Evolutionary conservation across 495 filamentous ascomycete species (phyloP), one percentile per base, ranked within the genome.

Genomic region (Jackrogersella multiformis): DNA sequence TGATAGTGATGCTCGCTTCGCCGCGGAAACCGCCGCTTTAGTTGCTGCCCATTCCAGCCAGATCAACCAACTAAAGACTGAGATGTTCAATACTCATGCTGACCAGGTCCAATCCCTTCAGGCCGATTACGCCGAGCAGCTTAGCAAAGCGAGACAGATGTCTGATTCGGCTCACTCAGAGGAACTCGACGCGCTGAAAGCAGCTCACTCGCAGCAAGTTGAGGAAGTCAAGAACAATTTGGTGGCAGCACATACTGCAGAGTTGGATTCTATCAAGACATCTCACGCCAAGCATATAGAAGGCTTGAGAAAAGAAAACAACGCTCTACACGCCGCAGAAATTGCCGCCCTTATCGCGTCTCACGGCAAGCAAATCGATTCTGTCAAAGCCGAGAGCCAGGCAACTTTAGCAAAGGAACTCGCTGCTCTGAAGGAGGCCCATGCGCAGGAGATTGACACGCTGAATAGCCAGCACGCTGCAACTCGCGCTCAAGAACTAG

Each of bases 81-180:
- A 76, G 18, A 57, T 85, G 10, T 78, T 83, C 44, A 74, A 78
- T 21, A 62, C 56, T 16, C 81, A 86, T 55, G 75, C 76, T 2
- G 67, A 74, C 23, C 79, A 86, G 64, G 45, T 85, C 9, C 81
- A 85, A 59, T 72, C 79, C 52, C 74, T 86, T 13, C 78, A 80
- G 56, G 51, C 65, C 5, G 66, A 65, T 42, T 74, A 82, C 56
- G 73, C 77, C 44, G 71, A 79, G 59, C 68, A 81, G 42, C 66
- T 78, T 18, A 71, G 76, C 15, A 71, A 74, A 48, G 71, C 69
- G 18, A 78, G 71, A 48, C 59, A 59, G 12, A 56, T 72, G 1
- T 69, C 68, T 34, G 69, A 67, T 15, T 61, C 63, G 5, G 49
- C 68, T 2, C 73, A 82, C 36, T 64, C 76, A 30, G 70, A 75